These are phyloP conservation scores for Ophiocordyceps sinensis DNA, from an alignment of 2,329 filamentous ascomycete genomes.

Conservation along the genomic window DNA sequence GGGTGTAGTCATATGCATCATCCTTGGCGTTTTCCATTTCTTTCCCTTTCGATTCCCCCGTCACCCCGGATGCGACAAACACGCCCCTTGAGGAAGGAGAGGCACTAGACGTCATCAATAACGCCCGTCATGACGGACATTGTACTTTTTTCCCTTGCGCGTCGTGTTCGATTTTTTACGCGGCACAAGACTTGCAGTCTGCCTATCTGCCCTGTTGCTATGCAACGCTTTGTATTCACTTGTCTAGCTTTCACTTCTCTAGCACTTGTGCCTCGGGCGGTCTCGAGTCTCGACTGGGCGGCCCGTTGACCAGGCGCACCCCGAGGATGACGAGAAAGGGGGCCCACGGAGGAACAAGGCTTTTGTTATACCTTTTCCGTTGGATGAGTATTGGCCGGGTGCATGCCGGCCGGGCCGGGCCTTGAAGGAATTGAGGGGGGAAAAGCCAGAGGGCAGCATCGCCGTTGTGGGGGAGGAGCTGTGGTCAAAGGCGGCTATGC, in stretches of 20 bases:
- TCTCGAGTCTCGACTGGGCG: too few relatives aligned
- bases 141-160: too few relatives aligned
- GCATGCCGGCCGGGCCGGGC: not conserved
- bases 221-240: too few relatives aligned
- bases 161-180: too few relatives aligned
- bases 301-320: not conserved
- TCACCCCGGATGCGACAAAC: conserved; percentile 6
- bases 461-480: not conserved
- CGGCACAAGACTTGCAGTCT: too few relatives aligned
- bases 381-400: not conserved
- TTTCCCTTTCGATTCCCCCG: conserved; percentile 3
- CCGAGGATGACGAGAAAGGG: not conserved
- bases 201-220: too few relatives aligned
- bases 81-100: conserved; percentile 6
- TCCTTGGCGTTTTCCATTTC: conserved; percentile 16
- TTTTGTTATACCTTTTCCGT: conserved; percentile 1
- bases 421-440: too few relatives aligned
- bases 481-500: not conserved
- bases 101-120: not conserved
- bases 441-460: too few relatives aligned
- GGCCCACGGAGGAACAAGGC: not conserved
- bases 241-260: too few relatives aligned
- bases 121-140: too few relatives aligned
- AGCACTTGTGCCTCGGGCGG: too few relatives aligned
- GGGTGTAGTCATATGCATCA: conserved; percentile 22